Evolutionary conservation across 2,329 filamentous ascomycete species (phyloP), one percentile per base, ranked within the genome.

Genomic region (Rhinocladiella mackenziei): DNA sequence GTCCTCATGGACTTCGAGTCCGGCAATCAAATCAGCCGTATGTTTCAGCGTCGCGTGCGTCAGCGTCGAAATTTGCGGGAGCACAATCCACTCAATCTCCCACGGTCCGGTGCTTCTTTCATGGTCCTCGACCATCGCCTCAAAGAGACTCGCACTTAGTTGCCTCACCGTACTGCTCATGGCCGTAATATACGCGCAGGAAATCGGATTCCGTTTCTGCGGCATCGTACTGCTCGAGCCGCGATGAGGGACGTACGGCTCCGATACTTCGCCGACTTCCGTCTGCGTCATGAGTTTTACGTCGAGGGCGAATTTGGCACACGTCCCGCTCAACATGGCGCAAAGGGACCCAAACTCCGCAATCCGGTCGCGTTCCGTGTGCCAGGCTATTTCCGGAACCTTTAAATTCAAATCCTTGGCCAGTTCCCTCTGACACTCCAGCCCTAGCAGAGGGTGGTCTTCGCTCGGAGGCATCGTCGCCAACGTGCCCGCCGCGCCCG

Each of bases 191-290:
- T 77, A 70, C 48, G 78, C 75, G 55, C 72, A 75, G 0, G 74
- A 76, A 20, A 80, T 78, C 1, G 76, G 76, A 35, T 80, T 79
- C 5, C 75, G 67, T 59, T 80, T 79, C 56, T 78, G 75, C 3
- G 75, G 75, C 75, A 78, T 78, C 0, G 75, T 78, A 1, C 70
- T 75, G 1, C 69, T 74, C 3, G 73, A 72, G 1, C 75, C 75
- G 2, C 75, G 66, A 51, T 77, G 73, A 2, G 73, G 70, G 1
- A 76, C 72, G 41, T 72, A 78, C 0, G 76, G 76, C 57, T 79
- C 76, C 0, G 73, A 69, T 3, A 78, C 73, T 58, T 78, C 72
- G 3, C 65, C 65, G 9, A 77, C 59, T 53, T 80, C 75, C 45
- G 75, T 78, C 2, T 75, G 77, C 2, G 68, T 75, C 73, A 78